Conservation (phyloP, 1,284 basidiomycete species). For the Ceraceosorus guamensis region DNA sequence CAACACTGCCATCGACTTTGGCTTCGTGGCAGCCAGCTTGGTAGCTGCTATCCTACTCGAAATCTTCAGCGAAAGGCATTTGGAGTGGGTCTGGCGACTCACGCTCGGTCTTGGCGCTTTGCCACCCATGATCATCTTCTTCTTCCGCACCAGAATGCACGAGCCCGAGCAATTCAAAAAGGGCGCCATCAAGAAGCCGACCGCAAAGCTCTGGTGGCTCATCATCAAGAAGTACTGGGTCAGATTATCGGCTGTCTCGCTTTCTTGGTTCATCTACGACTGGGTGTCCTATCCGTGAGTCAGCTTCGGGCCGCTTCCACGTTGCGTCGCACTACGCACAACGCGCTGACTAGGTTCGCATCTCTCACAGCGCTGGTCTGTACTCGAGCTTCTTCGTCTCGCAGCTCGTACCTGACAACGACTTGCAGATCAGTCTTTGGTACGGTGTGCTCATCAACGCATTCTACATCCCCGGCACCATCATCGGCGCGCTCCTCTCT, state of each 20-base stretch:
- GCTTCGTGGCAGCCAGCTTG: constrained; percentile 75
- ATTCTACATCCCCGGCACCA: constrained; percentile 39
- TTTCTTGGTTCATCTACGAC: constrained; percentile 57
- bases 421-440: constrained; percentile 12
- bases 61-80: constrained; percentile 57
- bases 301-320: too few species aligned
- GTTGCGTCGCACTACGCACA: too few species aligned
- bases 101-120: constrained; percentile 79
- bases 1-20: constrained; percentile 74
- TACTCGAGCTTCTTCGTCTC: constrained; percentile 73
- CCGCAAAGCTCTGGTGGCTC: constrained; percentile 69
- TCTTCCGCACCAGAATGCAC: constrained; percentile 79
- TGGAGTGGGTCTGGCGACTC: constrained; percentile 57
- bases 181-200: constrained; percentile 61
- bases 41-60: constrained; percentile 60
- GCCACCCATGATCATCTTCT: constrained; percentile 69
- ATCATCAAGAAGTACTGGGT: constrained; percentile 74
- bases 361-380: neutral
- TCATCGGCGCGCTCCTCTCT: neutral
- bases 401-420: constrained; percentile 54
- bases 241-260: constrained; percentile 61
- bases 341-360: too few species aligned
- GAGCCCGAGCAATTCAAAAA: constrained; percentile 63
- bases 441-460: constrained; percentile 41
- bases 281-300: constrained; percentile 27